Base-by-base conservation (phyloP, 331 rosid species). In the Rhamnella rubrinervis region DNA sequence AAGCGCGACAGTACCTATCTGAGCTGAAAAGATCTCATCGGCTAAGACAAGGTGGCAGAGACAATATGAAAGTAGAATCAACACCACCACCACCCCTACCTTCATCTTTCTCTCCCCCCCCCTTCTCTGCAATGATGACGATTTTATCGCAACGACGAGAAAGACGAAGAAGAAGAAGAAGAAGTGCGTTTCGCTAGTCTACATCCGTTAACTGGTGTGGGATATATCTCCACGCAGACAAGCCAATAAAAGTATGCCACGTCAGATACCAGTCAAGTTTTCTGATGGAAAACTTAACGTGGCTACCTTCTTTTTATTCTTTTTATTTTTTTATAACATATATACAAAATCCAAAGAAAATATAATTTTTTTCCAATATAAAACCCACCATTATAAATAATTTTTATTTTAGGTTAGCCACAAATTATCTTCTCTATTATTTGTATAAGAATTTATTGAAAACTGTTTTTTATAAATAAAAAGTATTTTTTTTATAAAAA, bases 1-100 rank as follows among this genome's bases (percentile, higher is more conserved):
- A 49, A 25, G 37, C 44, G 52, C 65, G 63, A 53, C 49, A 41
- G 50, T 77, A 88, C 96, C 96, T 52, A 81, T 67, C 25, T 82
- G 82, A 69, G 83, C 80, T 19, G 87, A 79, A 84, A 84, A 64
- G 84, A 82, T 75, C 75, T 77, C 85, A 26, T 88, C 89, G 19
- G 92, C 78, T 1, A 81, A 78, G 59, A 67, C 79, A 16, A 19
- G 44, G 69, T 41, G 82, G 71, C 70, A 77, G 14, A 82, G 59
- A 61, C 15, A 4, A 59, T 17, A 57, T 17, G 72, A 74, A 49
- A 88, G 61, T 8, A 77, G 74, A 50, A 73, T 41, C 52, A 87
- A 65, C 35, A 70, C 49, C 49, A 44, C 49, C 28, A 82, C n/a
- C 4, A 69, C 9, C 21, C 10, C 58, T 19, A 40, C 19, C 76